Evolutionary conservation across 2,329 filamentous ascomycete genomes (phyloP).

Genomic region (Sarocladiaceae sp.): DNA sequence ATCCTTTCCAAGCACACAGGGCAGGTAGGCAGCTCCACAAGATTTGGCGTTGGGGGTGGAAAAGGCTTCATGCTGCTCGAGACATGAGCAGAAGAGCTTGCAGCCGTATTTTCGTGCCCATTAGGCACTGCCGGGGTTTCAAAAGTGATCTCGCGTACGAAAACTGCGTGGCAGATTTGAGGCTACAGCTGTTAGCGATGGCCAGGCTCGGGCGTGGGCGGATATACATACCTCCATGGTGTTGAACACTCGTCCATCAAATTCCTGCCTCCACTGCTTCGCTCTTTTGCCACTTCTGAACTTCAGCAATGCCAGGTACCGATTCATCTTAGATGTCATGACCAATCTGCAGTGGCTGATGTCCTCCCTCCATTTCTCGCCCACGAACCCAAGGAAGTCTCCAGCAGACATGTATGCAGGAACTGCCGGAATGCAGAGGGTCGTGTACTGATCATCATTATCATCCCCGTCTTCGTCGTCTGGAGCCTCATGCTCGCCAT

Average conservation of each 20-base stretch:
- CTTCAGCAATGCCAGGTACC: constrained; percentile 95
- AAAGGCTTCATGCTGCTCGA: constrained; percentile 53
- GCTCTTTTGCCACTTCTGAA: constrained; percentile 75
- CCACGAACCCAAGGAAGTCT: constrained; percentile 88
- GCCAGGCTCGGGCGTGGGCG: not conserved
- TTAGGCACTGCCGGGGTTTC: constrained; percentile 52
- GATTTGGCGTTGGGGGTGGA: constrained; percentile 68
- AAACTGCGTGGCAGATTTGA: constrained; percentile 91
- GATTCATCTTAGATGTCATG: constrained; percentile 80
- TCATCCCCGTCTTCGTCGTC: constrained; percentile 16
- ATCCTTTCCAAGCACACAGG: constrained; percentile 96
- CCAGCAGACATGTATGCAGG: constrained; percentile 89
- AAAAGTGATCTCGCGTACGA: constrained; percentile 88
- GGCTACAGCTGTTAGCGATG: constrained; percentile 43
- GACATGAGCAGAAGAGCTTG: constrained; percentile 36
- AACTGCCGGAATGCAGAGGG: constrained; percentile 88
- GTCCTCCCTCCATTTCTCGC: constrained; percentile 77
- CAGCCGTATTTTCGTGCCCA: constrained; percentile 50
- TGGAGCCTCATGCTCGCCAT: constrained; percentile 33
- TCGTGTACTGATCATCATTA: constrained; percentile 67
- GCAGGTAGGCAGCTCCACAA: constrained; percentile 91
- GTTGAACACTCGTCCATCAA: constrained; percentile 92
- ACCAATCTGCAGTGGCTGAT: constrained; percentile 95
- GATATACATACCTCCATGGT: constrained; percentile 66
- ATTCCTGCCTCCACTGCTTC: constrained; percentile 74